Percentiles rank a stretch among this genome's conserved stretches.
These are phyloP conservation scores for Litsea cubeba DNA, from an alignment of 164 flowering plant species.

Conservation along the genomic window DNA sequence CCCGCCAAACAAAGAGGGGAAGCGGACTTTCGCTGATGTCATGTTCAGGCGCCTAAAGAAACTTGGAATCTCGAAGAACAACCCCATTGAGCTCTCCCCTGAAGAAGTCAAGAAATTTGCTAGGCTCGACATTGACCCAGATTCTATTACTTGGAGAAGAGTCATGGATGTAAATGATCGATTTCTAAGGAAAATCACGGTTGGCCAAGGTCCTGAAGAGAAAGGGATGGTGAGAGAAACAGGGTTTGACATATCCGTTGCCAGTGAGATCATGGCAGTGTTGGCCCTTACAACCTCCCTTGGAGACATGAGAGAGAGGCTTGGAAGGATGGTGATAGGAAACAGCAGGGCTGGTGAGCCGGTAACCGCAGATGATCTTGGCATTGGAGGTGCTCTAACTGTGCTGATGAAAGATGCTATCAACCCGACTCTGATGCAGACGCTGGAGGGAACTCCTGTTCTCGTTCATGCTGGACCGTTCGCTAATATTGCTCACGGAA, in stretches of 20 bases:
- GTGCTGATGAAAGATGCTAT: slow-evolving; percentile 98
- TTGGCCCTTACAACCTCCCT: slow-evolving; percentile 92
- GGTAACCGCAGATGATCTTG: slow-evolving; percentile 95
- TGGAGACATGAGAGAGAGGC: slow-evolving; percentile 93
- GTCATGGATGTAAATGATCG: slow-evolving; percentile 98
- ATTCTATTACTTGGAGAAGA: slow-evolving; percentile 90
- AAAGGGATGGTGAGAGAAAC: slow-evolving; percentile 97
- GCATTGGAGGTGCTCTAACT: slow-evolving; percentile 93
- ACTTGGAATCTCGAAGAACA: slow-evolving; percentile 75
- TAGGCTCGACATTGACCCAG: slow-evolving; percentile 93
- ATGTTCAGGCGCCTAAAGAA: slow-evolving; percentile 87
- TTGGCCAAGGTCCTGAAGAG: slow-evolving; percentile 98
- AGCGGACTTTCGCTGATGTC: slow-evolving; percentile 57
- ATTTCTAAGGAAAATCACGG: slow-evolving; percentile 77
- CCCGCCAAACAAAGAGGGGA: slow-evolving; percentile 84
- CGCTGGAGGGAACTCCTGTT: slow-evolving; percentile 97
- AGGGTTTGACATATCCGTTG: slow-evolving; percentile 98
- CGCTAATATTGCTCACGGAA: slow-evolving; percentile 99
- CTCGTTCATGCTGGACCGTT: slow-evolving; percentile 99
- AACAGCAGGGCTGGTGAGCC: slow-evolving; percentile 94
- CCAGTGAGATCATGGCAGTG: slow-evolving; percentile 99
- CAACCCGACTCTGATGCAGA: slow-evolving; percentile 96
- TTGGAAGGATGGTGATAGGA: slow-evolving; percentile 93
- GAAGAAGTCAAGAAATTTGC: slow-evolving; percentile 76
- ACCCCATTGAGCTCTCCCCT: slow-evolving; percentile 82